Conservation (phyloP, 306 rosid species). For the Cucurbita pepo region DNA sequence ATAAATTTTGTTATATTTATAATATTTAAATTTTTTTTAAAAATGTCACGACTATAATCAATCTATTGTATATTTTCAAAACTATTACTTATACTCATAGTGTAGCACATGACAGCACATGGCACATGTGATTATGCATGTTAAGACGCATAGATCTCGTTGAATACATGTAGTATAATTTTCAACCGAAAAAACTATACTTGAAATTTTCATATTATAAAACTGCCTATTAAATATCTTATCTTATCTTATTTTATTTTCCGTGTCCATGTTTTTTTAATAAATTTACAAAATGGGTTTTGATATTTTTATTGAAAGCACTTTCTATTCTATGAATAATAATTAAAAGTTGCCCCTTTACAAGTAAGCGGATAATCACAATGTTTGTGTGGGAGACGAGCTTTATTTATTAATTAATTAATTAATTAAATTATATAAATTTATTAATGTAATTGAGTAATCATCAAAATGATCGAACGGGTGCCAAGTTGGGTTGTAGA, state of each 20-base stretch:
- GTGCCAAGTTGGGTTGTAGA: neutral
- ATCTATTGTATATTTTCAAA: too few relatives aligned
- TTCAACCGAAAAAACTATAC: neutral
- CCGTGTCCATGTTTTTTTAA: too few relatives aligned
- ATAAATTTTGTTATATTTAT: too few relatives aligned
- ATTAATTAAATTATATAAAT: too few relatives aligned
- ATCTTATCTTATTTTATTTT: neutral
- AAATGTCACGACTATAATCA: too few relatives aligned
- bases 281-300: neutral
- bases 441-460: neutral
- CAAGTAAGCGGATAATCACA: neutral
- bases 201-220: neutral
- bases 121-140: neutral
- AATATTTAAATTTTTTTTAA: too few relatives aligned
- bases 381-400: neutral
- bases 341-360: neutral
- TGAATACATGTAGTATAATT: neutral
- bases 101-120: neutral
- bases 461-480: neutral
- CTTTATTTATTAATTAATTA: neutral
- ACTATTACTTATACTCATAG: neutral
- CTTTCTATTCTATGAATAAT: too few relatives aligned
- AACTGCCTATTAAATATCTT: neutral
- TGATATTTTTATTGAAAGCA: neutral
- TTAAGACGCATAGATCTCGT: neutral